Conservation (phyloP, 495 filamentous ascomycete genomes). For the Aspergillus biplanus region DNA sequence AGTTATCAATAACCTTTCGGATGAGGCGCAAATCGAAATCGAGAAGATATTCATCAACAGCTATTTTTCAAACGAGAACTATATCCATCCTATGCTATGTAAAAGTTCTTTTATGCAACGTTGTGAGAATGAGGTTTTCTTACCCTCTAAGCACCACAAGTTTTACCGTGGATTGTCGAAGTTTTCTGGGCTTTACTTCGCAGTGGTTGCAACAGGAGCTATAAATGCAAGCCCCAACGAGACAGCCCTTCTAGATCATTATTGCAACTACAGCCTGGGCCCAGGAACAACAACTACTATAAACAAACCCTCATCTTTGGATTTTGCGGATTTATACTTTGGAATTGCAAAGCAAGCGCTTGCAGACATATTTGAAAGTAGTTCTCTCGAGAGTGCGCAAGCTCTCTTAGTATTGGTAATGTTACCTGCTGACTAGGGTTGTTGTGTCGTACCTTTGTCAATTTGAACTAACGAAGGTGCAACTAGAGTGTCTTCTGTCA, state of each 20-base stretch:
- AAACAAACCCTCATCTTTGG: slow-evolving; percentile 23
- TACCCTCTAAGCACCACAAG: slow-evolving; percentile 11
- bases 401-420: slow-evolving; percentile 30
- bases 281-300: neutral
- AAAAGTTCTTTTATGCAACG: slow-evolving; percentile 29
- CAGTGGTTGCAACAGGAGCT: slow-evolving; percentile 31
- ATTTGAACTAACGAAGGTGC: neutral
- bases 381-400: slow-evolving; percentile 30
- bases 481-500: slow-evolving; percentile 29
- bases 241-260: slow-evolving; percentile 29
- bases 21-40: slow-evolving; percentile 27
- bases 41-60: slow-evolving; percentile 35
- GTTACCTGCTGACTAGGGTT: neutral
- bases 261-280: slow-evolving; percentile 16
- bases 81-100: slow-evolving; percentile 31
- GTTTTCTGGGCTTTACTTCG: slow-evolving; percentile 30
- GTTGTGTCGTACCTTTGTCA: no score
- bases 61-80: slow-evolving; percentile 34
- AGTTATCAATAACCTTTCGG: slow-evolving; percentile 17
- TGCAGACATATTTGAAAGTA: slow-evolving; percentile 34
- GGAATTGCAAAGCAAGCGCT: slow-evolving; percentile 27
- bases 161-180: slow-evolving; percentile 25
- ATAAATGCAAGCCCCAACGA: slow-evolving; percentile 32
- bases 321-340: slow-evolving; percentile 34
- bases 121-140: slow-evolving; percentile 29